Evolutionary conservation across 2,329 filamentous ascomycete species (phyloP), one percentile per base, ranked within the genome.

Genomic region (Bisporella sp.): DNA sequence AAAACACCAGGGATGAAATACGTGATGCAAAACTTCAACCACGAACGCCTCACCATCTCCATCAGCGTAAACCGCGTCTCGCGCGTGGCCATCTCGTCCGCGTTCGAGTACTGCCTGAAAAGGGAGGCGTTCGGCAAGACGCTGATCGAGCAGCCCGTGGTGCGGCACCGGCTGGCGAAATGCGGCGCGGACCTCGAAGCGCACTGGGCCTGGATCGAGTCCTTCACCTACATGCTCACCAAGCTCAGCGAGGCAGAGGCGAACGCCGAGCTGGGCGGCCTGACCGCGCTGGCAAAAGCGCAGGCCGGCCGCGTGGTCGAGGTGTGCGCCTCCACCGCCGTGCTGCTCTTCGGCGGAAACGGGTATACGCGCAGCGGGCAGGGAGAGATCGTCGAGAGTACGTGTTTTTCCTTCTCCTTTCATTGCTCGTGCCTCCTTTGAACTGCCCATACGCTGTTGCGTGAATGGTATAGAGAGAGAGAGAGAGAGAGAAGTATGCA

Each of bases 11-110:
- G 35, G 2, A 89, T 90, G 85, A 76, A 72, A 52, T 86, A 87
- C 62, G 78, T 86, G 61, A 87, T 87, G 83, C 84, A 79, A 48
- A 87, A 89, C 68, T 89, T 89, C 76, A 89, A 89, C 69, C 85
- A 89, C 65, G 86, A 90, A 66, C 78, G 85, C 0, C 71, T 89
- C 8, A 75, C 74, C 12, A 86, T 89, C 55, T 73, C 81, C 1
- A 78, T 89, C 11, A 76, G 78, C 0, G 76, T 78, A 1, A 85
- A 82, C 1, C 73, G 85, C 3, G 74, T 82, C 59, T 74, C 83
- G 0, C 73, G 78, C 6, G 80, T 85, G 2, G 82, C 79, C 1
- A 69, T 86, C 1, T 67, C 72, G 11, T 64, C 78, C 0, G 82
- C 82, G 0, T 78, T 84, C 56, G 76, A 76, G 47, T 85, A 86